Evolutionary conservation across 23 red algal genomes (phyloP), one percentile per base, ranked within the genome.

Genomic region (Gracilariopsis chorda): DNA sequence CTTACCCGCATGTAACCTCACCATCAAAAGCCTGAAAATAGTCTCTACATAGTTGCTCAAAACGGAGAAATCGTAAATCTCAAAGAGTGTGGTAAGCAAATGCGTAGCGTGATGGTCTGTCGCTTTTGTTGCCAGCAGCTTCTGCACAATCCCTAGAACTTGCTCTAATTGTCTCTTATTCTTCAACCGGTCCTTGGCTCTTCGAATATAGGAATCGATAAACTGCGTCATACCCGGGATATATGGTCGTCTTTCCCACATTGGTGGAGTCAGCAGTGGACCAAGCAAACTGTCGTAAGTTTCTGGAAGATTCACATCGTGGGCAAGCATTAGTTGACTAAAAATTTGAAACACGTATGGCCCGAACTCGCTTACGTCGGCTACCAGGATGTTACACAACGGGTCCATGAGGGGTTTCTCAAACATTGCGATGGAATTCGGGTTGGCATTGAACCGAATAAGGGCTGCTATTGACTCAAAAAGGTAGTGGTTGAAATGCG

Each of bases 271-370:
- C 47, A 99, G 84, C 24, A 94, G 36, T 14, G 93, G 91, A 37
- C 69, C 78, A 17, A 96, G 40, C 69, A 99, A 48, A 17, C 52
- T 82, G 21, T 51, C 67, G 77, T 95, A 98, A 51, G 84, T 78
- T 45, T 71, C 11, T 5, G 95, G 89, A 32, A 97, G 67, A 49
- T 77, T 61, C 1, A 48, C 51, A 47, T 76, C 59, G 20, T 90
- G 91, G 17, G 86, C 45, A 20, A 61, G 33, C 59, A 96, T 84
- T 40, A 99, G 73, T 48, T 99, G 93, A 19, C 82, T 88, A 44
- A 99, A 17, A 11, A 95, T 82, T 82, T 99, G 97, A 65, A 99
- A 93, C 12, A 96, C 93, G 78, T 99, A 99, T 32, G 97, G 97
- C 17, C 75, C 86, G 77, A 99, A 95, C 90, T 99, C 97, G 30